Base-by-base conservation (phyloP, 345 rosid genomes). In the Adansonia digitata region DNA sequence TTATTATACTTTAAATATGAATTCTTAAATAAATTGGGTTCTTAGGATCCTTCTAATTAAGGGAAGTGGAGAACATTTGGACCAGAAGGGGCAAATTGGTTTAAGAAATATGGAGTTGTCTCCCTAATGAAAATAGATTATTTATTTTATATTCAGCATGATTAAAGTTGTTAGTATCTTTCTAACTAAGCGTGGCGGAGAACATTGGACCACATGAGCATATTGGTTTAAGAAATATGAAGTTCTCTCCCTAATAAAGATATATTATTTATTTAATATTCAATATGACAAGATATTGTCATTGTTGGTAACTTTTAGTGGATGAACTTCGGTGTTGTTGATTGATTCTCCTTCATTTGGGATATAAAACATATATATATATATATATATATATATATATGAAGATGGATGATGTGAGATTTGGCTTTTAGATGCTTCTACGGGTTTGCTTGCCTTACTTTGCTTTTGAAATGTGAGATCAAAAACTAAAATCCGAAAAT, bases 331-430 rank as follows among this genome's bases (percentile, higher is more conserved):
- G 83, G 75, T 73, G 66, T 75, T 22, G 72, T 39, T n/a, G 63
- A 52, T 75, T 43, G 75, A 55, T 76, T 76, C 64, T 74, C 51
- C 68, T 31, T 31, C 34, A 4, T 31, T 34, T 5, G 43, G 70
- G 11, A n/a, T n/a, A n/a, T n/a, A n/a, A n/a, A n/a, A n/a, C n/a
- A n/a, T n/a, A n/a, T n/a, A n/a, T n/a, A n/a, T n/a, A n/a, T n/a
- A n/a, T n/a, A n/a, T n/a, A n/a, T n/a, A n/a, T n/a, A n/a, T n/a
- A n/a, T n/a, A n/a, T n/a, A n/a, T n/a, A n/a, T n/a, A n/a, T n/a
- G n/a, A n/a, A n/a, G n/a, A 71, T 48, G 61, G 74, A 80, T 76
- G 85, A 82, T 75, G n/a, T 70, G 84, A 69, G 82, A 74, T 81
- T 82, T 75, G 84, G 86, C 81, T 79, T 85, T 69, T 82, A 53